Base-by-base conservation (phyloP, 345 rosid species). In the Pugionium cornutum region DNA sequence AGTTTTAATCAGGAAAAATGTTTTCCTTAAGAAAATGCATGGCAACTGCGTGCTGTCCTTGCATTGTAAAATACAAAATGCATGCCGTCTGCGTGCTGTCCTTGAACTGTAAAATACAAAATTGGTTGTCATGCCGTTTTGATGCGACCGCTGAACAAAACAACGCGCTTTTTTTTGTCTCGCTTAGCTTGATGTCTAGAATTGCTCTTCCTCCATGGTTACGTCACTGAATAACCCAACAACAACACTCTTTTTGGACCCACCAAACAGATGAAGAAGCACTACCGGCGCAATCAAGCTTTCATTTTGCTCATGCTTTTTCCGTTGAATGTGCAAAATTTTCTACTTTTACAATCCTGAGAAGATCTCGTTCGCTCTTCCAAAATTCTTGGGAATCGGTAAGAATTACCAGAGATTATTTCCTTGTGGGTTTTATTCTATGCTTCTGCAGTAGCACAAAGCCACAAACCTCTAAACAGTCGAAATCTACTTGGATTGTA, bases 231-330 rank as follows among this genome's bases (percentile, higher is more conserved):
- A 48, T 29, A 53, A 41, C 33, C 46, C 18, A 62, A 10, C 61
- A 27, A 36, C 10, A 71, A 47, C 64, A 70, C 69, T 56, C 49
- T 40, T 6, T 73, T 60, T 49, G 77, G 67, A 53, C 72, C 75
- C 72, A 73, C 72, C 37, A 3, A 11, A 59, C 72, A 53, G 30
- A 66, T 33, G 62, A 53, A 68, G 57, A 58, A 62, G 58, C 62
- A 65, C 69, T 60, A 74, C 69, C 74, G 52, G 57, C 59, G 43
- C 74, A 46, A 45, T 52, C 48, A 56, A 70, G 68, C 66, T 45
- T 74, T 80, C 25, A 37, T 37, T 69, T 53, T 4, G 1, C 55
- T 51, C 64, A 66, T 75, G 55, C 73, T 60, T 41, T 31, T 50
- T 55, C 47, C 75, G 69, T 68, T 52, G 62, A 53, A 3, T 29